These are phyloP conservation scores for Berberis vulgaris DNA, from an alignment of 164 flowering plant species.

Conservation along the genomic window DNA sequence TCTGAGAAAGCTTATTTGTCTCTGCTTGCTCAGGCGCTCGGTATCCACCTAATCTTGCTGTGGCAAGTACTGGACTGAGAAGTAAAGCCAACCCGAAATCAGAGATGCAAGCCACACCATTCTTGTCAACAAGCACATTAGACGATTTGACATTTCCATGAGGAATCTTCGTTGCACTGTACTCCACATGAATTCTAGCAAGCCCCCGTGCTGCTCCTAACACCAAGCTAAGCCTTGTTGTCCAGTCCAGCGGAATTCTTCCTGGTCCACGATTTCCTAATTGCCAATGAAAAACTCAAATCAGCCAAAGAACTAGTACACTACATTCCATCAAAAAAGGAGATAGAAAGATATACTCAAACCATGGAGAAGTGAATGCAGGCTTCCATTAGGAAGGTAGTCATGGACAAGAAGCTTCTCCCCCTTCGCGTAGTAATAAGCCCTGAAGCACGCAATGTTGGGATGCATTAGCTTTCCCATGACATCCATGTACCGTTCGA, in stretches of 20 bases:
- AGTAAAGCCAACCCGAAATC: constrained; percentile 85
- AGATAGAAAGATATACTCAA: not conserved
- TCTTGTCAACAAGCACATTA: constrained; percentile 78
- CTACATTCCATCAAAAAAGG: not conserved
- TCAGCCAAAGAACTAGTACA: not conserved
- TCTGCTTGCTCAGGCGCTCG: constrained; percentile 83
- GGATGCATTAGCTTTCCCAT: constrained; percentile 81
- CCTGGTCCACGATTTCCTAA: constrained; percentile 85
- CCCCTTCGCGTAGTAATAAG: constrained; percentile 88
- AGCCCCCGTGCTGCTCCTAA: constrained; percentile 90
- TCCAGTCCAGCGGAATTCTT: constrained; percentile 93
- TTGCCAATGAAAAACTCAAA: not conserved
- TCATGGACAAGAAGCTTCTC: constrained; percentile 96
- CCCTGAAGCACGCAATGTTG: constrained; percentile 65
- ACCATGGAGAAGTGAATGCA: constrained; percentile 90
- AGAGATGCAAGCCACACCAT: constrained; percentile 78
- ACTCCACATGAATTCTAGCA: constrained; percentile 63
- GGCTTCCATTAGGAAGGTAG: constrained; percentile 88
- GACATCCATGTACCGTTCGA: constrained; percentile 92
- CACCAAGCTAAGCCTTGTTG: constrained; percentile 76
- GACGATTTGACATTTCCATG: constrained; percentile 93
- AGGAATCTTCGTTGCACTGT: constrained; percentile 49
- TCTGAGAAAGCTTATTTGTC: constrained; percentile 58
- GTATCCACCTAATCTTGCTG: constrained; percentile 84
- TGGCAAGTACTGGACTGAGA: constrained; percentile 66